These are phyloP conservation scores for Senna tora DNA, from an alignment of 306 rosid genomes.

Conservation along the genomic window DNA sequence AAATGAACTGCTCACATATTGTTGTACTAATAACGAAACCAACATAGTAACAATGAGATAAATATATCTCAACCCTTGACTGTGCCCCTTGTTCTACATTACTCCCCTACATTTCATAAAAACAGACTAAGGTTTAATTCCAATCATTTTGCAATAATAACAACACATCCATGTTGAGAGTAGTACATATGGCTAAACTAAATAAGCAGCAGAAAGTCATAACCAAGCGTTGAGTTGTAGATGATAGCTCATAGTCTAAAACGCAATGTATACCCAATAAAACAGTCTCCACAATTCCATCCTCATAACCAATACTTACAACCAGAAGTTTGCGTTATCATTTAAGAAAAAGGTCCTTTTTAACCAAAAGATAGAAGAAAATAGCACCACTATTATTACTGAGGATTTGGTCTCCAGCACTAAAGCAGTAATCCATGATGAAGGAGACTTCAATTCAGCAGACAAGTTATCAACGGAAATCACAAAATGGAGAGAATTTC, in stretches of 20 bases:
- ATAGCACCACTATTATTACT: constrained; percentile 12
- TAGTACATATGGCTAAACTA: background rate
- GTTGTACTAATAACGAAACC: background rate
- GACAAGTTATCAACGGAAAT: constrained; percentile 26
- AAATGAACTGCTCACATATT: background rate
- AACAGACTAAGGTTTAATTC: background rate
- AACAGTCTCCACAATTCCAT: background rate
- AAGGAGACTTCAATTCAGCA: constrained; percentile 12
- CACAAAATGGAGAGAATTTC: constrained; percentile 36
- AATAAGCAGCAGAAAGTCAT: background rate
- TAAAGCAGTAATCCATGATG: background rate
- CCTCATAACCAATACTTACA: constrained; percentile 23
- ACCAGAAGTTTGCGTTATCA: background rate
- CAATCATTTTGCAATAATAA: background rate
- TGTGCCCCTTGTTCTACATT: background rate
- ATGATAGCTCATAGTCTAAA: background rate
- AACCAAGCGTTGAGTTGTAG: background rate
- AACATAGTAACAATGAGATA: background rate
- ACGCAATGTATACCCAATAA: background rate
- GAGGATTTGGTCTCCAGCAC: constrained; percentile 13
- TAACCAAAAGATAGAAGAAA: background rate
- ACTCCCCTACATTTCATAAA: background rate
- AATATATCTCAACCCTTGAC: background rate
- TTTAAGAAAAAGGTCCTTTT: constrained; percentile 16
- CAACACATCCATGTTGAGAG: background rate